Conservation (phyloP, 2,329 filamentous ascomycete genomes). For the Dothistroma septosporum region DNA sequence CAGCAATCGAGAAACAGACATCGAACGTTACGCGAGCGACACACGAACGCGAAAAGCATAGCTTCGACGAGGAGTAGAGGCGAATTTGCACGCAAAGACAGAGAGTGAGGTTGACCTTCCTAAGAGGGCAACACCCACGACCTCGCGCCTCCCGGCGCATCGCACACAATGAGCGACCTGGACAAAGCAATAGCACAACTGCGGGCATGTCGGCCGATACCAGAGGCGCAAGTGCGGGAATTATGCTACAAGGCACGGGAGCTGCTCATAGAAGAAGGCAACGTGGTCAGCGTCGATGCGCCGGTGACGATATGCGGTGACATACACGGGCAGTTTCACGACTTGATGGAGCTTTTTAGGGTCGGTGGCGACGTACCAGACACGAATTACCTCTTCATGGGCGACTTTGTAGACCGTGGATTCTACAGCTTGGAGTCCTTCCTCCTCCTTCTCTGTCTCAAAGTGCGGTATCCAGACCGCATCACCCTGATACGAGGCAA, state of each 20-base stretch:
- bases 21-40: neutral
- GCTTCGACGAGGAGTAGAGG: neutral
- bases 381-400: conserved; percentile 96
- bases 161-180: conserved; percentile 73
- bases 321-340: conserved; percentile 97
- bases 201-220: conserved; percentile 91
- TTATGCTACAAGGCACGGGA: conserved; percentile 96
- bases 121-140: neutral
- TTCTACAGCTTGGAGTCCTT: conserved; percentile 98
- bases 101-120: neutral
- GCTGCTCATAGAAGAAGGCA: conserved; percentile 93
- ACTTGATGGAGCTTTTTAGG: conserved; percentile 97
- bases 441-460: conserved; percentile 88
- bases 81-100: neutral
- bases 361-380: conserved; percentile 96
- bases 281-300: conserved; percentile 91
- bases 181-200: conserved; percentile 93
- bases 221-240: conserved; percentile 90
- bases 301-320: conserved; percentile 97
- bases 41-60: neutral
- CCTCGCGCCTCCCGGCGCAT: conserved; percentile 20
- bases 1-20: neutral
- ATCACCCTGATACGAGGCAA: conserved; percentile 87
- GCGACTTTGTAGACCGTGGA: conserved; percentile 95
- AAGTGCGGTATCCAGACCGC: conserved; percentile 94